Conservation (phyloP, 169 alveolate genomes). For the Plasmodium vinckei region DNA sequence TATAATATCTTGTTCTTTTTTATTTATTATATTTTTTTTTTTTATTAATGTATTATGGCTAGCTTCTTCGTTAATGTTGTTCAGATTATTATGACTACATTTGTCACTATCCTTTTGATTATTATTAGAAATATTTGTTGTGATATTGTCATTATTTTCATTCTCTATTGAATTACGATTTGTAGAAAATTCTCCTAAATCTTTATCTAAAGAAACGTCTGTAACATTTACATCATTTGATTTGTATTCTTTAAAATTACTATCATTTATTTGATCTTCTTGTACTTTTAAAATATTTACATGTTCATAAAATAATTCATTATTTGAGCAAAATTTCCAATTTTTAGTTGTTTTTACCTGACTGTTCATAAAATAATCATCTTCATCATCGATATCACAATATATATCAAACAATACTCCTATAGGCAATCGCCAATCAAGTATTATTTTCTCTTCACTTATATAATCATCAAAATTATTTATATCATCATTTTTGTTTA, state of each 20-base stretch:
- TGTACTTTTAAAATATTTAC: constrained; percentile 28
- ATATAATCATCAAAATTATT: not conserved
- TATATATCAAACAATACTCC: constrained; percentile 67
- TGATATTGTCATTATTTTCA: constrained; percentile 1
- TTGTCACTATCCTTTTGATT: not conserved
- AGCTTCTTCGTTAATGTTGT: not conserved
- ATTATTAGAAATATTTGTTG: not conserved
- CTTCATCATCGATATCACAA: constrained; percentile 42
- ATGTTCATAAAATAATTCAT: constrained; percentile 35
- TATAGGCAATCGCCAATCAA: constrained; percentile 72
- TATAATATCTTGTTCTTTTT: no score
- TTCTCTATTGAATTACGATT: not conserved
- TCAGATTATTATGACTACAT: not conserved
- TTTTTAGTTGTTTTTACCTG: not conserved
- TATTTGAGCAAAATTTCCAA: constrained; percentile 26
- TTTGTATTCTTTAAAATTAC: not conserved
- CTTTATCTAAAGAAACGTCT: not conserved
- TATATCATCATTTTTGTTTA: not conserved
- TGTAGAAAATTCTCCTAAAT: not conserved
- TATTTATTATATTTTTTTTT: no score
- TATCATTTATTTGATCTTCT: not conserved
- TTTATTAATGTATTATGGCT: not conserved
- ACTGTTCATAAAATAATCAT: not conserved
- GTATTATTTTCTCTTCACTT: constrained; percentile 21
- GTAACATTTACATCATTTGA: not conserved